Conservation (phyloP, 352 stramenopile species). For the Globisporangium perplexum region DNA sequence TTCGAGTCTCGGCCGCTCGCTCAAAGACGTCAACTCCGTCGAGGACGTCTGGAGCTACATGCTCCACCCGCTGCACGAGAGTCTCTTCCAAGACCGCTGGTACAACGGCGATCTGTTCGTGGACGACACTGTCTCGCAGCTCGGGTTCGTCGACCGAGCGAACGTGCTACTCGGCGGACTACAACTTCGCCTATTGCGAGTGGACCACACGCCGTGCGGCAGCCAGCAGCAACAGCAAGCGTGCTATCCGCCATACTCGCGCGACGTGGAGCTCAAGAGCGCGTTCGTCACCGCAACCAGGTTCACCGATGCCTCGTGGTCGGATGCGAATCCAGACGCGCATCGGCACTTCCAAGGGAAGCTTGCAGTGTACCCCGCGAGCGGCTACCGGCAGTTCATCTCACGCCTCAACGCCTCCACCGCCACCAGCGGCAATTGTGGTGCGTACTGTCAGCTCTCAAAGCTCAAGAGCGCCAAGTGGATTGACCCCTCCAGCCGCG, state of each 20-base stretch:
- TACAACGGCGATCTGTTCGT: conserved; percentile 53
- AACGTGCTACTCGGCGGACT: conserved; percentile 59
- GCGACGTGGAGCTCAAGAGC: conserved; percentile 16
- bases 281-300: conserved; percentile 5
- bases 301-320: conserved; percentile 27
- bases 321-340: conserved; percentile 2
- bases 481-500: conserved; percentile 42
- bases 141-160: conserved; percentile 38
- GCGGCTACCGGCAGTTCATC: conserved; percentile 20
- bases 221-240: not conserved
- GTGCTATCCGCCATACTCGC: conserved; percentile 38
- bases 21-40: conserved; percentile 32
- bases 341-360: conserved; percentile 19
- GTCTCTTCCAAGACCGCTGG: conserved; percentile 45
- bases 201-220: conserved; percentile 20
- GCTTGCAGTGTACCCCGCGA: conserved; percentile 28
- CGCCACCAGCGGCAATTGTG: conserved; percentile 15
- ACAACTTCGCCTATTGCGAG: conserved; percentile 44
- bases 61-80: conserved; percentile 25
- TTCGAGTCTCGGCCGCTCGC: conserved; percentile 6
- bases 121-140: conserved; percentile 36
- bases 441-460: conserved; percentile 30
- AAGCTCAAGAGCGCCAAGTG: conserved; percentile 30
- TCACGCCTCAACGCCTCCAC: conserved; percentile 9
- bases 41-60: conserved; percentile 56